Evolutionary conservation across 495 filamentous ascomycete genomes (phyloP).

Genomic region (Talaromyces ruber): DNA sequence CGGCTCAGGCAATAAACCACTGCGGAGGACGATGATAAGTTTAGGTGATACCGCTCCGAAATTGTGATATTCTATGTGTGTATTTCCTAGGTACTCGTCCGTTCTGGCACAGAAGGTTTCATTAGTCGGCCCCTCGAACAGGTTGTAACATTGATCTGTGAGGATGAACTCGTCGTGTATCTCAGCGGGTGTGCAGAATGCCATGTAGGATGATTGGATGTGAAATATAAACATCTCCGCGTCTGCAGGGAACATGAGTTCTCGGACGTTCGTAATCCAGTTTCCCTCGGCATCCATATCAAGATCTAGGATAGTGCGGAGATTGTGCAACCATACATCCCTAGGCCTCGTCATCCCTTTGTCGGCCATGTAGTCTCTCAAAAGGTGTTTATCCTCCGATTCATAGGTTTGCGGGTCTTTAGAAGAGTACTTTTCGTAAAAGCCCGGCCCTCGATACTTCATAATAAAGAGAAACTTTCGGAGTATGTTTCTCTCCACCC

Average conservation of each 20-base stretch:
- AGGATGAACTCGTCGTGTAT: slow-evolving; percentile 39
- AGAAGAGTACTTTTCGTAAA: slow-evolving; percentile 25
- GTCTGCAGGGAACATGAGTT: slow-evolving; percentile 30
- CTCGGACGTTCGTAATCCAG: slow-evolving; percentile 24
- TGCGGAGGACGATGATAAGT: slow-evolving; percentile 40
- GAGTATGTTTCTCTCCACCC: slow-evolving; percentile 28
- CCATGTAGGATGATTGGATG: slow-evolving; percentile 31
- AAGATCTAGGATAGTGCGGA: slow-evolving; percentile 37
- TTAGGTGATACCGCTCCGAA: slow-evolving; percentile 42
- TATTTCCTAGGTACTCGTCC: background rate
- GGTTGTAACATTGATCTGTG: slow-evolving; percentile 34
- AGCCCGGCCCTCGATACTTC: slow-evolving; percentile 31
- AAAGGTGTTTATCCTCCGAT: slow-evolving; percentile 22
- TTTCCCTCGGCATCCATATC: slow-evolving; percentile 27
- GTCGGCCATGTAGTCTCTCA: slow-evolving; percentile 35
- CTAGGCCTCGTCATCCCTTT: slow-evolving; percentile 31
- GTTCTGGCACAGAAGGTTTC: background rate
- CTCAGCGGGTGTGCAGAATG: slow-evolving; percentile 32
- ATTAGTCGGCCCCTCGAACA: slow-evolving; percentile 36
- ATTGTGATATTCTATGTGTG: slow-evolving; percentile 28
- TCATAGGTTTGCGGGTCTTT: slow-evolving; percentile 25
- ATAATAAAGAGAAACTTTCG: slow-evolving; percentile 48
- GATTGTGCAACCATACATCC: slow-evolving; percentile 43
- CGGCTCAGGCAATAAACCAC: slow-evolving; percentile 11
- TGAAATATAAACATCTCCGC: slow-evolving; percentile 30